These are phyloP conservation scores for Maudiozyma bulderi DNA, from an alignment of 805 yeast species.

Conservation along the genomic window DNA sequence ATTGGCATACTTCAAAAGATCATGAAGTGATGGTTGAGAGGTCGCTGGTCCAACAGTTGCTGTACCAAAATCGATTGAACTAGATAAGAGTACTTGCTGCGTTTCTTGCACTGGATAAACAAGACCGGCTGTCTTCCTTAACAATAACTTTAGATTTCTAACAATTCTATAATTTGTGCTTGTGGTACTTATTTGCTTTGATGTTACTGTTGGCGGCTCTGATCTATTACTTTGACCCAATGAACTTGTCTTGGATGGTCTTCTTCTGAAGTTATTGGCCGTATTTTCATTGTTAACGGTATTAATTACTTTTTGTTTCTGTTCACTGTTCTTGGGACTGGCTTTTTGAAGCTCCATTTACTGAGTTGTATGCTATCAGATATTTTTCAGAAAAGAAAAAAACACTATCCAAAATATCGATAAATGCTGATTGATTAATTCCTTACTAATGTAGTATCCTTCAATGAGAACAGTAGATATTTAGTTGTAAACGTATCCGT, in stretches of 20 bases:
- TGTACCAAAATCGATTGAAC: not conserved
- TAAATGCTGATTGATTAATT: too few relatives aligned
- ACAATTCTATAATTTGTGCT: not conserved
- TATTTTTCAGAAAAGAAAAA: too few relatives aligned
- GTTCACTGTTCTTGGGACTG: too few relatives aligned
- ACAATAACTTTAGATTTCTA: not conserved
- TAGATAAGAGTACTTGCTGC: not conserved
- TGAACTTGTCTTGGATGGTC: not conserved
- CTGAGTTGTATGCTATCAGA: too few relatives aligned
- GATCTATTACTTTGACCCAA: not conserved
- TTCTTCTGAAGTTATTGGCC: not conserved
- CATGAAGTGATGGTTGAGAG: constrained; percentile 14
- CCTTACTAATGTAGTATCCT: too few relatives aligned
- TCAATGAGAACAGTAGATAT: too few relatives aligned
- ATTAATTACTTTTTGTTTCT: not conserved
- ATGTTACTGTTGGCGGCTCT: not conserved
- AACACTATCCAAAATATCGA: too few relatives aligned
- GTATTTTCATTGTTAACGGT: not conserved
- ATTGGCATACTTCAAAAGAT: constrained; percentile 7
- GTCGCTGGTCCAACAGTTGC: constrained; percentile 18
- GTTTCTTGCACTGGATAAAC: not conserved
- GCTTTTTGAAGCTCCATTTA: too few relatives aligned
- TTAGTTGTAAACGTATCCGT: too few relatives aligned
- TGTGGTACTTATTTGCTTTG: not conserved
- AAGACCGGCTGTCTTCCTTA: constrained; percentile 1